Evolutionary conservation across 202 grass and related monocot species (phyloP).

Genomic region (Panicum hallii): DNA sequence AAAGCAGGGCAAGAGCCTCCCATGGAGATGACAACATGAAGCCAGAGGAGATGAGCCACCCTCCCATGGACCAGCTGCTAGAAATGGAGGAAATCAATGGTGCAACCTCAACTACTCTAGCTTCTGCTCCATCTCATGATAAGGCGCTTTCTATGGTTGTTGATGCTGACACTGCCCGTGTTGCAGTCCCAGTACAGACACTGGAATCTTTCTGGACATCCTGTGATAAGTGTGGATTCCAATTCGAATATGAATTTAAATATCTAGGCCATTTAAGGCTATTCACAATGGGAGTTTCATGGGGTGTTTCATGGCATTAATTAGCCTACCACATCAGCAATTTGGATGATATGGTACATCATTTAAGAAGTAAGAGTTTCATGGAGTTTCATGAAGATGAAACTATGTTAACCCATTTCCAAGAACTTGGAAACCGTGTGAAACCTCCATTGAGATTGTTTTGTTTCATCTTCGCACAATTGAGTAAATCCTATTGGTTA

Average conservation of each 20-base stretch:
- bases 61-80: conserved; percentile 88
- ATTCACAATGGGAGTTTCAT: no score
- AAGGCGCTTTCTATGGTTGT: neutral
- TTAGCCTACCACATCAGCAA: no score
- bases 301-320: no score
- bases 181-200: neutral
- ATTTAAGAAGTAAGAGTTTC: no score
- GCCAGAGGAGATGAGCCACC: conserved; percentile 69
- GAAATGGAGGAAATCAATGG: conserved; percentile 50
- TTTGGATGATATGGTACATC: no score
- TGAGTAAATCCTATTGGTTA: no score
- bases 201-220: neutral
- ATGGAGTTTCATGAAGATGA: no score
- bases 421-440: no score
- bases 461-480: no score
- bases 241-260: neutral
- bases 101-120: neutral
- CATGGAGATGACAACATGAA: conserved; percentile 60
- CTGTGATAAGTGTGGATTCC: neutral
- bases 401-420: no score
- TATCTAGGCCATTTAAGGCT: neutral
- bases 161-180: neutral
- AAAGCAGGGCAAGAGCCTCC: neutral
- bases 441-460: no score
- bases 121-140: neutral